Base-by-base conservation (phyloP, 2,329 filamentous ascomycete genomes). In the Neurospora sp. region DNA sequence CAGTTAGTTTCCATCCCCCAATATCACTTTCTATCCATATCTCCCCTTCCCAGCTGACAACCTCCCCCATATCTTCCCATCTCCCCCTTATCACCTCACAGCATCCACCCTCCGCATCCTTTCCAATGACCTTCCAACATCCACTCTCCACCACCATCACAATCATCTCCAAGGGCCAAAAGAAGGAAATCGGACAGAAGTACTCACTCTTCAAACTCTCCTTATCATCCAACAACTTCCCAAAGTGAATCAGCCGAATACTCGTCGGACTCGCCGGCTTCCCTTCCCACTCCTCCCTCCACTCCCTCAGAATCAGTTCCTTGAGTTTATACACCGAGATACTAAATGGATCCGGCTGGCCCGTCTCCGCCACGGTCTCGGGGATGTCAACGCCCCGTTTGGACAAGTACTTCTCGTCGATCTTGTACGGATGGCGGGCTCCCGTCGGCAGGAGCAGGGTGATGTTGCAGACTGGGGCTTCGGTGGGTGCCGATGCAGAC, bases 261-360 rank as follows among this genome's bases (percentile, higher is more conserved):
- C 91, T 92, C 77, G 90, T 95, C 11, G 95, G 94, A 77, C 92
- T 96, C 36, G 91, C 89, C 1, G 95, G 95, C 77, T 92, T 90
- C 17, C 89, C 83, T 76, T 97, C 94, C 95, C 95, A 97, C 78
- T 97, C 93, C 76, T 90, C 90, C 75, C 93, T 86, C 95, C 95
- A 98, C 79, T 97, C 94, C 76, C 93, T 87, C 83, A 96, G 87
- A 78, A 98, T 97, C 77, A 97, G 83, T 82, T 97, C 93, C 81
- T 97, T 97, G 74, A 98, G 83, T 3, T 93, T 97, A 79, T 97
- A 97, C 68, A 97, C 91, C 74, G 92, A 97, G 81, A 98, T 93
- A 78, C 90, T 92, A 78, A 93, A 94, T 0, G 93, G 93, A 77
- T 97, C 93, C 73, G 87, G 85, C 72, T 81, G 84, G 39, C 88